Evolutionary conservation across 2,329 filamentous ascomycete species (phyloP), one percentile per base, ranked within the genome.

Genomic region (Moelleriella libera): DNA sequence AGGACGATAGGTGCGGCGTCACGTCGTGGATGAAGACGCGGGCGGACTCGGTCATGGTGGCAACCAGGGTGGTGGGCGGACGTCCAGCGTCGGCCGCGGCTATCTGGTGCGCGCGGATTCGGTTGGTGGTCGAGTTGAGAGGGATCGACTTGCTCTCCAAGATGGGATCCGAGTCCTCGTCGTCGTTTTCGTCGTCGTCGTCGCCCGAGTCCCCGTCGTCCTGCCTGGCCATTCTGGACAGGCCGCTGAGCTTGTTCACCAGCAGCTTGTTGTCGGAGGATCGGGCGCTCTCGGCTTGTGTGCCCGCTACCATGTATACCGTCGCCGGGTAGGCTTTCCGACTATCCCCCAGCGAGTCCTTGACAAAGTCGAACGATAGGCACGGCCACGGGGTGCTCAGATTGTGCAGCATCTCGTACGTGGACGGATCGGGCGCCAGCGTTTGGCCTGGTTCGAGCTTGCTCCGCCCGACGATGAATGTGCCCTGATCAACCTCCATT

Each of bases 331-430:
- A 98, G n/a, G 83, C 82, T 64, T 83, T 94, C 60, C 92, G 83
- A 65, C 88, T 82, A 61, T 95, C 84, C 55, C 92, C 92, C 14
- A 98, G 76, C 46, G 75, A 74, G 67, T 98, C 92, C 57, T 76
- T 82, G 52, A 98, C 68, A 50, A 98, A 83, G 63, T 97, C 92
- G 66, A 96, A 95, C 2, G 90, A 97, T 12, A 98, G 76, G 63
- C 92, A 98, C 3, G 92, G 92, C 92, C 92, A 98, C 1, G 88
- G 88, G 6, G 89, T 89, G 65, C 85, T 92, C 53, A 98, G 77
- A 51, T 81, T 88, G 72, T 98, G 92, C 50, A 98, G 80, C 88
- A 98, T 94, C 63, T 96, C 85, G 70, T 98, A 98, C 5, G 90
- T 90, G n/a, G 85, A 87, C 50, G 86, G 75, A 66, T 98, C 92